These are phyloP conservation scores for Suhomyces sp. DNA, from an alignment of 805 yeast genomes.

Conservation along the genomic window DNA sequence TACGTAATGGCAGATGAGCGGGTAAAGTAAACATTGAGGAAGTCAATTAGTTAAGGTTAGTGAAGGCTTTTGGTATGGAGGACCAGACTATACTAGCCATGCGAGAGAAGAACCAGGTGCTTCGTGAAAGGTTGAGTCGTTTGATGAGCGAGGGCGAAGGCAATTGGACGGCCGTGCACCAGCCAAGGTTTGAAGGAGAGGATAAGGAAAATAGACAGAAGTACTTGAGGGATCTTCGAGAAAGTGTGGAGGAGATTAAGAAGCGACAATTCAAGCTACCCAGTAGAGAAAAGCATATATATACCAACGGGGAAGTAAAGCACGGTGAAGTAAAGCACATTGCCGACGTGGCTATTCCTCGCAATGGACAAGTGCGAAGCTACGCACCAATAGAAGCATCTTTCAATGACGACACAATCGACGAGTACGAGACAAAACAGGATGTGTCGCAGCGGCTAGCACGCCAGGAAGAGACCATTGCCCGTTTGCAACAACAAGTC, in stretches of 20 bases:
- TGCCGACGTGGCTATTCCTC: background rate
- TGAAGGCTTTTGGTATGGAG: background rate
- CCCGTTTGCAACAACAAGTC: background rate
- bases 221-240: conserved; percentile 19
- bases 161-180: background rate
- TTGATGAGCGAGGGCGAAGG: conserved; percentile 10
- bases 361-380: background rate
- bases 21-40: background rate
- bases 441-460: background rate
- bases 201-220: conserved; percentile 8
- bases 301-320: background rate
- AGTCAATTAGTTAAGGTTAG: background rate
- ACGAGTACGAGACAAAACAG: background rate
- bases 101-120: conserved; percentile 7
- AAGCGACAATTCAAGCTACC: conserved; percentile 20
- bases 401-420: background rate
- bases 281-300: background rate
- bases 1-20: background rate
- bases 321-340: background rate
- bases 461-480: background rate
- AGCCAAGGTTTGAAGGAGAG: background rate
- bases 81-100: conserved; percentile 9
- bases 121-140: conserved; percentile 4
- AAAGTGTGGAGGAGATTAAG: conserved; percentile 20
- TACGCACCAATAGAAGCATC: background rate